Conservation (phyloP, 2,329 filamentous ascomycete genomes). For the Tolypocladium tundrense region DNA sequence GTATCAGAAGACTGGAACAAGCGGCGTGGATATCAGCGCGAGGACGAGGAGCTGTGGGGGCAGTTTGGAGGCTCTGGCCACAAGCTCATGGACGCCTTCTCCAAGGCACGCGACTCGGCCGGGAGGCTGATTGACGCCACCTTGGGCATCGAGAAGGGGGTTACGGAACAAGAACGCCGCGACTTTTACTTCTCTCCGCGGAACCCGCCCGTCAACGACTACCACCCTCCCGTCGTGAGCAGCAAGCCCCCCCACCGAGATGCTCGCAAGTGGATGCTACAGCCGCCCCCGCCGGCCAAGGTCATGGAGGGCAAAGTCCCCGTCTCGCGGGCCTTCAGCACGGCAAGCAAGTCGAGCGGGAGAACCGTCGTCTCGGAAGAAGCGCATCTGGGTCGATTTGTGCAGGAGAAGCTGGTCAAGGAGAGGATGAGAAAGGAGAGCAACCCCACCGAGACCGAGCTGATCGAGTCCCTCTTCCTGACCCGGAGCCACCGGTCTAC, state of each 20-base stretch:
- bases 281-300: constrained; percentile 80
- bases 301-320: constrained; percentile 83
- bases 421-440: constrained; percentile 34
- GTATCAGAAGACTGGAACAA: constrained; percentile 56
- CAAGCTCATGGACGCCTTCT: constrained; percentile 46
- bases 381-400: constrained; percentile 29
- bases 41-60: constrained; percentile 83
- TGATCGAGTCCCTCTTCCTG: constrained; percentile 31
- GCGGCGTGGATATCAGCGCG: constrained; percentile 65
- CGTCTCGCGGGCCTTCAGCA: constrained; percentile 52
- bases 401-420: constrained; percentile 34
- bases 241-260: constrained; percentile 59
- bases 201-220: constrained; percentile 72
- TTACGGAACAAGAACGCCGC: constrained; percentile 42
- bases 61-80: constrained; percentile 39
- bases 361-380: constrained; percentile 32
- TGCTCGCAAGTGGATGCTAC: constrained; percentile 82
- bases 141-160: constrained; percentile 39
- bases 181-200: constrained; percentile 51
- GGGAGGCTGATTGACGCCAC: constrained; percentile 43
- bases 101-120: constrained; percentile 46
- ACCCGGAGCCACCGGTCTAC: constrained; percentile 20
- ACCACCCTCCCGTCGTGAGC: constrained; percentile 76
- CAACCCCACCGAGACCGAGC: constrained; percentile 30
- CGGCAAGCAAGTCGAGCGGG: constrained; percentile 39